Percentiles rank a stretch among this genome's conserved stretches.
Evolutionary conservation across 1,284 basidiomycete species (phyloP).

Genomic region (Sporisorium iseilematis-ciliati): DNA sequence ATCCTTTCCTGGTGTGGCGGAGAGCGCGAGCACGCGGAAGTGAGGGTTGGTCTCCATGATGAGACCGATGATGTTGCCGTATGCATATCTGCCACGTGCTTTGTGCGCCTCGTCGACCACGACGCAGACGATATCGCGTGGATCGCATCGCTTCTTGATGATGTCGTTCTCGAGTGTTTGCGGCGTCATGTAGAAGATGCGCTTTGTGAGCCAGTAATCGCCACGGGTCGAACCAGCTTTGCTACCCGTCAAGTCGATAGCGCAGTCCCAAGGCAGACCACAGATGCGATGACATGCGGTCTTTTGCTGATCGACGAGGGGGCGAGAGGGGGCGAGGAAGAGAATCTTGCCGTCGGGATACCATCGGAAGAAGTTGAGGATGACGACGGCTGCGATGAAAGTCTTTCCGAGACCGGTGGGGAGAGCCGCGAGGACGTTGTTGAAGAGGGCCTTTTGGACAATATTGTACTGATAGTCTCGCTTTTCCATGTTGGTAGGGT

Average conservation of each 20-base stretch:
- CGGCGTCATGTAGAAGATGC: conserved; percentile 97
- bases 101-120: conserved; percentile 96
- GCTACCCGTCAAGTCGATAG: conserved; percentile 85
- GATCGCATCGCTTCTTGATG: conserved; percentile 79
- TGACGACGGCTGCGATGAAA: conserved; percentile 95
- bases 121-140: conserved; percentile 81
- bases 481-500: conserved; percentile 87
- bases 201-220: conserved; percentile 80
- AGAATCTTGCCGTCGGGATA: conserved; percentile 74
- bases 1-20: conserved; percentile 91
- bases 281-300: conserved; percentile 93
- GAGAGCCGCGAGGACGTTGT: conserved; percentile 93
- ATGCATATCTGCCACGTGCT: conserved; percentile 92
- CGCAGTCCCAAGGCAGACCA: conserved; percentile 89
- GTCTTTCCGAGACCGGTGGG: conserved; percentile 98
- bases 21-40: conserved; percentile 91
- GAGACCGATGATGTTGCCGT: conserved; percentile 87
- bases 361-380: conserved; percentile 73
- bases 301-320: conserved; percentile 87
- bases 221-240: conserved; percentile 50
- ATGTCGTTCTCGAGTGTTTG: conserved; percentile 95
- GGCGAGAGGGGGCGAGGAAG: conserved; percentile 95
- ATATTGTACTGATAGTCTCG: conserved; percentile 97
- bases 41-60: conserved; percentile 94
- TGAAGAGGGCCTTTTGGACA: conserved; percentile 84